Evolutionary conservation across 768 basidiomycete genomes (phyloP).

Genomic region (Crassisporium funariophilum): DNA sequence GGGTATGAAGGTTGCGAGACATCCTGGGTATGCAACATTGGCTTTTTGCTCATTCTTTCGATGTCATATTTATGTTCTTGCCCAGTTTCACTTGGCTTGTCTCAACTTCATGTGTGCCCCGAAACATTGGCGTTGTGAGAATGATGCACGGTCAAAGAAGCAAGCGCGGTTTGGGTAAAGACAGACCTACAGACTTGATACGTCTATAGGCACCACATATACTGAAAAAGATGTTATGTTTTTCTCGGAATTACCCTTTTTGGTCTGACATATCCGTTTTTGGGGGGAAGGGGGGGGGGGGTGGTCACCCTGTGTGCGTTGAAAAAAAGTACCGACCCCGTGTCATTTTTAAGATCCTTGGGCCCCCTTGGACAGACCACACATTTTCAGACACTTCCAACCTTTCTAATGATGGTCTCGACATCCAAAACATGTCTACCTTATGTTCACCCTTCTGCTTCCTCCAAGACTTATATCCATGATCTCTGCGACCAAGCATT

Average conservation of each 20-base stretch:
- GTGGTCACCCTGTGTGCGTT: background rate
- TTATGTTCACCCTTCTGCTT: no score
- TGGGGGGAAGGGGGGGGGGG: background rate
- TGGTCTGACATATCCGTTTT: background rate
- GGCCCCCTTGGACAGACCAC: no score
- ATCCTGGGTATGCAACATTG: background rate
- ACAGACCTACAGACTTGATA: background rate
- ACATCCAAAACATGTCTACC: no score
- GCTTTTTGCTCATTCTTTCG: background rate
- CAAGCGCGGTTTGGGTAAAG: background rate
- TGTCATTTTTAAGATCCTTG: conserved; percentile 2
- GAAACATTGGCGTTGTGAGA: background rate
- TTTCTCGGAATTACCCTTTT: conserved; percentile 2
- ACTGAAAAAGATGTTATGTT: background rate
- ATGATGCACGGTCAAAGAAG: background rate
- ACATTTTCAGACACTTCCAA: no score
- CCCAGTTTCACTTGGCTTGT: background rate
- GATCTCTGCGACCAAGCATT: no score
- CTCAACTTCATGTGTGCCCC: conserved; percentile 1
- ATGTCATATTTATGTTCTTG: background rate
- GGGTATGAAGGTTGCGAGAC: conserved; percentile 1
- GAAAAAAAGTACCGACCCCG: background rate
- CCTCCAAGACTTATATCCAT: no score
- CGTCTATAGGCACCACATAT: background rate
- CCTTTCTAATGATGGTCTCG: no score